Base-by-base conservation (phyloP, 2,329 filamentous ascomycete species). In the Penicillium sp. region DNA sequence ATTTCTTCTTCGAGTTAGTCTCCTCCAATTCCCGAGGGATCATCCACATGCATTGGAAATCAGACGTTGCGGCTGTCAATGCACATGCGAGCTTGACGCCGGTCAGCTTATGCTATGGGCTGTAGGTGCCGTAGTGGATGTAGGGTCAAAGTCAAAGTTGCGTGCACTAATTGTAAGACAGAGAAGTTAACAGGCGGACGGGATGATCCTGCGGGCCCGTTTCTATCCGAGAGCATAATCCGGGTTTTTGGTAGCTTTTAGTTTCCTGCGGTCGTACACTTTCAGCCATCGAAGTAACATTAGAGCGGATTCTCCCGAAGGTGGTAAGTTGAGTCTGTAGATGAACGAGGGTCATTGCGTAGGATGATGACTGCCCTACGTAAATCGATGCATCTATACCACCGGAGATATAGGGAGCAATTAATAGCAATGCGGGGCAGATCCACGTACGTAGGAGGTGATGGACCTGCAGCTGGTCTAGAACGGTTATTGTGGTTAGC, bases 401-500 rank as follows among this genome's bases (percentile, higher is more conserved):
- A 39, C 2, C n/a, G 35, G 16, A 9, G 10, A 39, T 39, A 39
- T 39, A n/a, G 33, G 27, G 27, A 4, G 1, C 33, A 37, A n/a
- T 37, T 16, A 26, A 35, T 13, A 48, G 19, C n/a, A 33, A 48
- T 48, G 46, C 29, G 46, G 46, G 48, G 46, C 46, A 50, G 46
- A 22, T 31, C 29, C 26, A 48, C 19, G 19, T 31, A 37, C 39
- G 39, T 41, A 41, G 39, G 37, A 50, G 22, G 31, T 16, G 22
- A 46, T 45, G 49, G 49, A 52, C 49, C 49, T 52, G 49, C 49
- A 52, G 41, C 49, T 44, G 49, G 49, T 52, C 49, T 52, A 52
- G 49, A 52, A 52, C 49, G 41, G 49, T 33, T 44, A 45, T 14
- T 9, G 37, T 44, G 35, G 47, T 24, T 33, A 9, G 21, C 16